These are phyloP conservation scores for Vitis amurensis DNA, from an alignment of 164 flowering plant species.

Conservation along the genomic window DNA sequence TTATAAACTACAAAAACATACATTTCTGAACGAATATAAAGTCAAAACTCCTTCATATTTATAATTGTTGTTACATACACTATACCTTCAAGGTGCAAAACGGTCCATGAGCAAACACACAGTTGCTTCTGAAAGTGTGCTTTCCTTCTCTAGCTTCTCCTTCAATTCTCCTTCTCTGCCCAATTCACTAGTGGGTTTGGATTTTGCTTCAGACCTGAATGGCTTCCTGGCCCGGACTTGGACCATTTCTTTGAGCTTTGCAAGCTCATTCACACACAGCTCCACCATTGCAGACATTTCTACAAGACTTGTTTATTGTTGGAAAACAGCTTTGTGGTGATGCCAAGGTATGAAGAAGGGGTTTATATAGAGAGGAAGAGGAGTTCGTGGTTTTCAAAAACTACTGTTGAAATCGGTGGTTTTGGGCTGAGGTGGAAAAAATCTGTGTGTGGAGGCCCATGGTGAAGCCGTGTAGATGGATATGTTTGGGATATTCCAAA, in stretches of 20 bases:
- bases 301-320: not conserved
- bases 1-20: not conserved
- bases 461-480: not conserved
- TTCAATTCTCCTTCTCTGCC: constrained; percentile 11
- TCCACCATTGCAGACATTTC: constrained; percentile 51
- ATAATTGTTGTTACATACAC: too few relatives aligned
- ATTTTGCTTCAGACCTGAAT: constrained; percentile 1
- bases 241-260: constrained; percentile 33
- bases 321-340: not conserved
- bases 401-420: not conserved
- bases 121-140: constrained; percentile 42
- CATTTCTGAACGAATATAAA: too few relatives aligned
- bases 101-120: constrained; percentile 66
- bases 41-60: too few relatives aligned
- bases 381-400: not conserved
- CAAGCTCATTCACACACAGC: constrained; percentile 34
- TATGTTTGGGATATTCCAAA: constrained; percentile 11
- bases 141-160: constrained; percentile 14
- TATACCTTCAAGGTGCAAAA: constrained; percentile 43
- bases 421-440: not conserved
- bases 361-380: constrained; percentile 11
- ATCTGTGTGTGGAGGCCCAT: constrained; percentile 14
- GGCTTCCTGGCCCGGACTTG: constrained; percentile 18
- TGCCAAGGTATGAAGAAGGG: not conserved
- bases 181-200: not conserved